These are phyloP conservation scores for Apiospora marii DNA, from an alignment of 2,329 filamentous ascomycete species.

Conservation along the genomic window DNA sequence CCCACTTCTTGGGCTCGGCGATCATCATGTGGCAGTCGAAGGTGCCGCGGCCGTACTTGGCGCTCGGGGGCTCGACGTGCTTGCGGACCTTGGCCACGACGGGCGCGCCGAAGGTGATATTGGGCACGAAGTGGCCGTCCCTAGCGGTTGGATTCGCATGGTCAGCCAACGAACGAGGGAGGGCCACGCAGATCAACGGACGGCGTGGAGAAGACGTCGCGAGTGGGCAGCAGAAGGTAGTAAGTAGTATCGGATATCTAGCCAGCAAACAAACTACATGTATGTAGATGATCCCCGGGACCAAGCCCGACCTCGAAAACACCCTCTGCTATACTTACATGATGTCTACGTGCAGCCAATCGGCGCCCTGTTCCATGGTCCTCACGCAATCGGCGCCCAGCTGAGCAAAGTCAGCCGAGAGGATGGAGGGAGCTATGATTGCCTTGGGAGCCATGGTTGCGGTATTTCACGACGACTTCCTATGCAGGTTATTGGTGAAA, in stretches of 20 bases:
- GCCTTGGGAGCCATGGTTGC: slow-evolving; percentile 80
- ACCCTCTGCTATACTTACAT: slow-evolving; percentile 56
- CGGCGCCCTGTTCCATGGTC: slow-evolving; percentile 86
- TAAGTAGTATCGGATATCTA: slow-evolving; percentile 1
- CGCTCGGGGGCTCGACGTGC: slow-evolving; percentile 79
- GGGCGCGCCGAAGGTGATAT: slow-evolving; percentile 95
- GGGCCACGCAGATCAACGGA: neutral
- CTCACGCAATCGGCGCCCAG: slow-evolving; percentile 86
- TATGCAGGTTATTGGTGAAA: neutral
- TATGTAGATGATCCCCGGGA: neutral
- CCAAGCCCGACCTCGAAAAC: slow-evolving; percentile 14
- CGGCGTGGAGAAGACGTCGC: neutral
- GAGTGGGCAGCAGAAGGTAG: slow-evolving; percentile 13
- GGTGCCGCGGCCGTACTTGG: slow-evolving; percentile 80
- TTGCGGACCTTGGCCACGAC: slow-evolving; percentile 93
- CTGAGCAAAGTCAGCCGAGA: slow-evolving; percentile 93
- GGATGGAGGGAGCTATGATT: slow-evolving; percentile 97
- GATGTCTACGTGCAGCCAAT: slow-evolving; percentile 96
- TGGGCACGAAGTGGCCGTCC: slow-evolving; percentile 99
- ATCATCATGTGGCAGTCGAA: slow-evolving; percentile 99
- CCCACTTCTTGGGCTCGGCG: slow-evolving; percentile 98
- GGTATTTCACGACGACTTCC: neutral
- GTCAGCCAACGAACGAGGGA: neutral
- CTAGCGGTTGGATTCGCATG: slow-evolving; percentile 51
- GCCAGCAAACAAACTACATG: neutral